Evolutionary conservation across 2,329 filamentous ascomycete genomes (phyloP), one percentile per base, ranked within the genome.

Genomic region (Ophiostoma sp.): DNA sequence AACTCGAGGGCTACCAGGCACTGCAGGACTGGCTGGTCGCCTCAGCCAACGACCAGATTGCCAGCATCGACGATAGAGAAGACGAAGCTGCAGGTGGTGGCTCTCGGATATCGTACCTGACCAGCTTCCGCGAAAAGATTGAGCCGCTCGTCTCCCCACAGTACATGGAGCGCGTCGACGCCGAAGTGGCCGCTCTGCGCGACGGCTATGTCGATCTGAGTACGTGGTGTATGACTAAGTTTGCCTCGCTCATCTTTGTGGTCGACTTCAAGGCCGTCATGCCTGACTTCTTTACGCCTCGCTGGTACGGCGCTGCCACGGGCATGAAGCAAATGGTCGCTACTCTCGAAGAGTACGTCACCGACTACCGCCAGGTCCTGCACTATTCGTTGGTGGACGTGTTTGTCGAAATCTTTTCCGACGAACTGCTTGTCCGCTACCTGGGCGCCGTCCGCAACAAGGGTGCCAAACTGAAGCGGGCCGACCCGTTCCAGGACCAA

Each of bases 41-140:
- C 63, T 94, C 97, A 73, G 96, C 97, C 77, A 99, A 99, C 83
- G 96, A 99, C 83, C 96, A 99, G 82, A 98, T 99, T 80, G 95
- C 95, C 73, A 98, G 94, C 82, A 97, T 99, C 79, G 96, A 98
- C 81, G 97, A 98, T 79, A 92, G 92, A 77, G 92, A 93, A 75
- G 92, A 93, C 71, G 89, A 90, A 5, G 63, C 31, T 28, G 52
- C 59, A 17, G 63, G 52, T 12, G 55, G 61, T 31, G 72, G 63
- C 33, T 19, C 3, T 2, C 90, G 92, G 42, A 85, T 92, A 33
- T 93, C 92, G 39, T 98, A 98, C 83, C 87, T 98, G 69, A 91
- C 93, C 3, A 91, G 92, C 78, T 98, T 98, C 88, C 90, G 90
- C 77, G 89, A 91, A 77, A 93, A 96, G 79, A 92, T 97, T 79